A percentile compares a stretch with the other conserved stretches of the same genome.
phyloP scores from a whole-genome alignment of 1,284 basidiomycete genomes.

The Leccinum fallax region DNA sequence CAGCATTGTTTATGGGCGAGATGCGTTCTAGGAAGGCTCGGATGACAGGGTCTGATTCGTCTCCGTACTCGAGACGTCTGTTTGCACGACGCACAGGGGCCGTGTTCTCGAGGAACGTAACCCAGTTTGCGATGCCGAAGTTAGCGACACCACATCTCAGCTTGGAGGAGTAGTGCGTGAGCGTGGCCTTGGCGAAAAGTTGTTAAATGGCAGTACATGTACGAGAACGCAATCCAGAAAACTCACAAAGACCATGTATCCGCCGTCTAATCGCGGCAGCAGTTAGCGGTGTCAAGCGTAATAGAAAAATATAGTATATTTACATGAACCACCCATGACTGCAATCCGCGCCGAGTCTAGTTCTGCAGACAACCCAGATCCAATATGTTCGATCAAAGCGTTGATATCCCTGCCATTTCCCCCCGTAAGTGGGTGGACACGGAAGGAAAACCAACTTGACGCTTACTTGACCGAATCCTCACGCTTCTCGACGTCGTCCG shows the following conservation, averaged over 20 bases:
- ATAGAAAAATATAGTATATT: slow-evolving; percentile 1
- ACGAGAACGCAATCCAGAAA: background rate
- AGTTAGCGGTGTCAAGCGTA: slow-evolving; percentile 1
- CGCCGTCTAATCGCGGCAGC: slow-evolving; percentile 29
- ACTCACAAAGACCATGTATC: slow-evolving; percentile 41
- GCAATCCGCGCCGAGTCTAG: slow-evolving; percentile 37
- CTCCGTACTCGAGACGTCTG: slow-evolving; percentile 40
- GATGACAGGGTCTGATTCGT: slow-evolving; percentile 38
- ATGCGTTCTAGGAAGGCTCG: slow-evolving; percentile 38
- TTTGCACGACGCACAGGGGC: slow-evolving; percentile 37
- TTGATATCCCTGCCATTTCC: slow-evolving; percentile 35
- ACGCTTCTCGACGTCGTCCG: slow-evolving; percentile 42
- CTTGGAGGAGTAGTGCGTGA: slow-evolving; percentile 40
- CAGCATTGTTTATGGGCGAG: slow-evolving; percentile 40
- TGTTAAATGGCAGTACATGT: slow-evolving; percentile 7
- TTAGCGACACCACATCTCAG: slow-evolving; percentile 40
- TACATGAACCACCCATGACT: slow-evolving; percentile 43
- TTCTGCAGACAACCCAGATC: slow-evolving; percentile 30
- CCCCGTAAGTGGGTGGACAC: slow-evolving; percentile 5
- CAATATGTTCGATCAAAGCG: slow-evolving; percentile 36
- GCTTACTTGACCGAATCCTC: slow-evolving; percentile 42
- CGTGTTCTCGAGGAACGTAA: slow-evolving; percentile 40
- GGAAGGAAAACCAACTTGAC: background rate
- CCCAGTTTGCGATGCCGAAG: slow-evolving; percentile 40
- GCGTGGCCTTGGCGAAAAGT: slow-evolving; percentile 28